A percentile compares a stretch with the other conserved stretches of the same genome.
Evolutionary conservation across 805 yeast genomes (phyloP).

Genomic region (Jamesozyma gamospora): DNA sequence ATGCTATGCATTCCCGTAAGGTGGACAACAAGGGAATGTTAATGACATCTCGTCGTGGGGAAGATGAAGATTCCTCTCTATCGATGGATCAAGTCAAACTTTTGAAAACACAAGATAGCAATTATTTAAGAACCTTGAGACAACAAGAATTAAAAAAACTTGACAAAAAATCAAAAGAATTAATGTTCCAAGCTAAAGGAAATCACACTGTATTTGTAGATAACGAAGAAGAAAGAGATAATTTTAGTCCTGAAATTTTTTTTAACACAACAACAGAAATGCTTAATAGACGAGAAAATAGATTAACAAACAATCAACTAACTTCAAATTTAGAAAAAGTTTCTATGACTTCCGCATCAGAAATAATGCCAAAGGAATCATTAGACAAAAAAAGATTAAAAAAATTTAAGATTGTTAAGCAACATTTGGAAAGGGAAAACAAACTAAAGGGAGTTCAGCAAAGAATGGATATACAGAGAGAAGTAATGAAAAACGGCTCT

Average conservation of each 20-base stretch:
- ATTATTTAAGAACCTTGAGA: conserved; percentile 70
- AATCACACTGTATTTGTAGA: conserved; percentile 84
- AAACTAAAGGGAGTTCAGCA: conserved; percentile 60
- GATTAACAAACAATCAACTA: conserved; percentile 55
- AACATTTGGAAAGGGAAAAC: conserved; percentile 57
- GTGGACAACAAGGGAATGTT: conserved; percentile 65
- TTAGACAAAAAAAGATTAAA: conserved; percentile 48
- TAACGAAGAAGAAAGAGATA: conserved; percentile 40
- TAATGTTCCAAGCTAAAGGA: conserved; percentile 50
- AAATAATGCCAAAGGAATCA: conserved; percentile 30
- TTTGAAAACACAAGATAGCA: conserved; percentile 82
- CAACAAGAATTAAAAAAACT: conserved; percentile 59
- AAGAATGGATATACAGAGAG: conserved; percentile 68
- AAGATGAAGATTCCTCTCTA: conserved; percentile 41
- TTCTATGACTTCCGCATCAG: conserved; percentile 13
- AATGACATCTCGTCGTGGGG: conserved; percentile 44
- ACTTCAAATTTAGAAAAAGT: conserved; percentile 23
- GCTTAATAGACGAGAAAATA: conserved; percentile 57
- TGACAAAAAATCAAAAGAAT: conserved; percentile 36
- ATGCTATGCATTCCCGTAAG: conserved; percentile 69
- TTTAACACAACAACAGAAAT: conserved; percentile 64
- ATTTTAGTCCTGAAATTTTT: conserved; percentile 52
- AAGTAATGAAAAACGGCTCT: conserved; percentile 83
- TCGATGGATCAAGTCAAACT: conserved; percentile 69
- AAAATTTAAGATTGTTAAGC: conserved; percentile 49